Evolutionary conservation across 768 basidiomycete genomes (phyloP).

Genomic region (Lactifluus piperatus): DNA sequence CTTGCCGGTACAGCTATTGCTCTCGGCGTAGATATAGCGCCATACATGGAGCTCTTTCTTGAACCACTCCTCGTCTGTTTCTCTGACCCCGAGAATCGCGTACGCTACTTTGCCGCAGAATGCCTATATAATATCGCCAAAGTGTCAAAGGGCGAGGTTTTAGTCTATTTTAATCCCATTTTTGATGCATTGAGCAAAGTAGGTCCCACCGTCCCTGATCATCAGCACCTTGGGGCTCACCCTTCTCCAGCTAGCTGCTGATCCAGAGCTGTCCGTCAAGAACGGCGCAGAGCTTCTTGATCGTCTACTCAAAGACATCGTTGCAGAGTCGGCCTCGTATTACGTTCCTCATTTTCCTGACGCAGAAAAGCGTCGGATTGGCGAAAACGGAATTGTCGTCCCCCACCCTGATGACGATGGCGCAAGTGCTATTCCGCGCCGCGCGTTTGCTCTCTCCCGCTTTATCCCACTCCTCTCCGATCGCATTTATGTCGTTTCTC

Average conservation of each 20-base stretch:
- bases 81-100: slow-evolving; percentile 87
- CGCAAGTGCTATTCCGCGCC: slow-evolving; percentile 36
- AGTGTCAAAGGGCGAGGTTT: slow-evolving; percentile 92
- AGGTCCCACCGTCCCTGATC: slow-evolving; percentile 21
- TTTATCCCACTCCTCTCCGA: slow-evolving; percentile 93
- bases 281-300: slow-evolving; percentile 97
- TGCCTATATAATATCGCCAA: slow-evolving; percentile 97
- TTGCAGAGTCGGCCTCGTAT: slow-evolving; percentile 90
- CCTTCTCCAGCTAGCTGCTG: slow-evolving; percentile 73
- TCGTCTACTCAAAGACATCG: slow-evolving; percentile 94
- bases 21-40: slow-evolving; percentile 84
- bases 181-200: slow-evolving; percentile 98
- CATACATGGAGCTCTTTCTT: slow-evolving; percentile 91
- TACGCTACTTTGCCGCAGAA: slow-evolving; percentile 96
- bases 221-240: background rate
- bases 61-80: slow-evolving; percentile 86
- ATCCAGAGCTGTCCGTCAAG: slow-evolving; percentile 93
- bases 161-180: slow-evolving; percentile 96
- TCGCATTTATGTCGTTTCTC: slow-evolving; percentile 89
- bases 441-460: slow-evolving; percentile 87
- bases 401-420: slow-evolving; percentile 48
- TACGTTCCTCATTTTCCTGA: slow-evolving; percentile 87
- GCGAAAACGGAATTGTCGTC: slow-evolving; percentile 52
- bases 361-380: slow-evolving; percentile 54
- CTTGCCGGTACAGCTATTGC: slow-evolving; percentile 97